Evolutionary conservation across 352 stramenopile genomes (phyloP), one percentile per base, ranked within the genome.

Genomic region (Globisporangium spinosum): DNA sequence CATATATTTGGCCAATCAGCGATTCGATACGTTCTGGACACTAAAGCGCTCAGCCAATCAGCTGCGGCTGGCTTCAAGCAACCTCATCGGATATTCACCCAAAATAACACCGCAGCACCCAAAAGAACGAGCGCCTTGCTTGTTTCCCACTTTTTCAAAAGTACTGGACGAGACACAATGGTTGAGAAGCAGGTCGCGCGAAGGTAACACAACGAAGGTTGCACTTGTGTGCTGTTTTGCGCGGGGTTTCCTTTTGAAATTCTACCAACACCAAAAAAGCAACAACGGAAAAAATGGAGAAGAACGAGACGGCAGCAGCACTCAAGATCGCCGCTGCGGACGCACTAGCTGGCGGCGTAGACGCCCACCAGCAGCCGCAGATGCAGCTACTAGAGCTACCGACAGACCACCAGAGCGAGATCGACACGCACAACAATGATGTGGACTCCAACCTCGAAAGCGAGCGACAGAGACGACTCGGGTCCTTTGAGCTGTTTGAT

Each of bases 401-500:
- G 8, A 13, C 15, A 22, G 43, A 57, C 10, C 10, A 23, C n/a
- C 59, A 55, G 59, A 64, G 35, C 40, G 40, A 57, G 23, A 56
- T 9, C 10, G 49, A 58, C 3, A 47, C 27, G 25, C 45, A 59
- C 29, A 43, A 45, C 29, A 43, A 45, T 17, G 61, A 49, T 22
- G 40, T 49, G 40, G 40, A 49, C 15, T 49, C 40, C 15, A 49
- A 15, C 40, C 40, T 32, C 13, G 61, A 66, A 23, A 51, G 27
- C 4, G 62, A 54, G 22, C 62, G 29, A 23, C 62, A 67, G 49
- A 43, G 62, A 20, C 64, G 64, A 17, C 64, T 69, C 20, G 64
- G 49, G 15, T 70, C 65, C 25, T 70, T 70, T 38, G 65, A 70
- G 65, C 58, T 70, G 35, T 58, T 70, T 17, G 65, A 70, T 34